phyloP scores from a whole-genome alignment of 2,329 filamentous ascomycete species.

The Drechslerella dactyloides region DNA sequence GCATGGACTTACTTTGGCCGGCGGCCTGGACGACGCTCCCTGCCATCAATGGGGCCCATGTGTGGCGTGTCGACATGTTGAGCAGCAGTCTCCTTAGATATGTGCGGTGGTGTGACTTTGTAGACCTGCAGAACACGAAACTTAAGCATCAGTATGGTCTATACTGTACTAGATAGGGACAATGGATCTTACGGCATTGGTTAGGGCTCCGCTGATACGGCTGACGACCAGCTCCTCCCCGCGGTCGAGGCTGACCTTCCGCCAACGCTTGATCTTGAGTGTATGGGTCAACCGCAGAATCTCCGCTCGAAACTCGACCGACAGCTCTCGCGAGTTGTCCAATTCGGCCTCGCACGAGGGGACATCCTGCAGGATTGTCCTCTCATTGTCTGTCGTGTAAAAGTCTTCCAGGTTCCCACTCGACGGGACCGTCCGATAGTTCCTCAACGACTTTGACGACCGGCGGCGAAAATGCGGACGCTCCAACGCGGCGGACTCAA shows the following conservation, averaged over 20 bases:
- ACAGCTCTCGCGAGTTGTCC: slow-evolving; percentile 42
- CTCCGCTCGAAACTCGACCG: slow-evolving; percentile 78
- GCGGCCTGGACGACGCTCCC: slow-evolving; percentile 9
- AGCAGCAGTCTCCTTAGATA: slow-evolving; percentile 27
- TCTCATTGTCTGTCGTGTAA: slow-evolving; percentile 46
- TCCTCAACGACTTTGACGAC: slow-evolving; percentile 34
- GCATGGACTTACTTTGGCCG: slow-evolving; percentile 30
- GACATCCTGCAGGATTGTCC: slow-evolving; percentile 33
- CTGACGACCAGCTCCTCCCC: slow-evolving; percentile 74
- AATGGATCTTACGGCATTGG: slow-evolving; percentile 71
- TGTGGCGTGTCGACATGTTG: slow-evolving; percentile 40
- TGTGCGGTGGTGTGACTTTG: slow-evolving; percentile 35
- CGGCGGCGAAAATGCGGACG: slow-evolving; percentile 35
- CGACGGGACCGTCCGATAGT: slow-evolving; percentile 12
- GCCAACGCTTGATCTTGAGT: slow-evolving; percentile 87
- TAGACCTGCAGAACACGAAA: slow-evolving; percentile 26
- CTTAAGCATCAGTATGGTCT: neutral
- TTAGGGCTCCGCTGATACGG: slow-evolving; percentile 86
- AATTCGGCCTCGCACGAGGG: slow-evolving; percentile 35
- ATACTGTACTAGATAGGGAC: neutral
- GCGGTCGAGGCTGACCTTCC: slow-evolving; percentile 74
- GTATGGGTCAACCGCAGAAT: slow-evolving; percentile 90
- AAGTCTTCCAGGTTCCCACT: slow-evolving; percentile 37
- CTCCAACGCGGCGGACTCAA: slow-evolving; percentile 39
- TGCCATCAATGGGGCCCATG: slow-evolving; percentile 32